These are phyloP conservation scores for Fistulina hepatica DNA, from an alignment of 1,284 basidiomycete species.

Conservation along the genomic window DNA sequence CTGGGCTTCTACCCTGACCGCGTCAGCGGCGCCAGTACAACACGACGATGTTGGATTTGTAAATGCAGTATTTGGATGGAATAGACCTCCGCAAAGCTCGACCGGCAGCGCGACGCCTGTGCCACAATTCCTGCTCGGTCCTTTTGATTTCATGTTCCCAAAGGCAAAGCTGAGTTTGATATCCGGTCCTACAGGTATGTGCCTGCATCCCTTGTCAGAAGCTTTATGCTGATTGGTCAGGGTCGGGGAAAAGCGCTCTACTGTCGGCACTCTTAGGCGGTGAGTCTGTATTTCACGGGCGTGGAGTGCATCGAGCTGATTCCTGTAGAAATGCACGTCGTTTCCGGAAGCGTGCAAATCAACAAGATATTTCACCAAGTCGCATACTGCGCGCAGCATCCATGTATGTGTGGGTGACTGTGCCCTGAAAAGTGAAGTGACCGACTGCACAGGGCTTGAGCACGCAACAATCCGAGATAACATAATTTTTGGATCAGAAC, in stretches of 20 bases:
- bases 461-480: slow-evolving; percentile 75
- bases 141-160: slow-evolving; percentile 50
- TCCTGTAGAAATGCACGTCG: slow-evolving; percentile 54
- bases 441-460: slow-evolving; percentile 40
- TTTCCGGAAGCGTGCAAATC: slow-evolving; percentile 46
- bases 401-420: slow-evolving; percentile 35
- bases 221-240: not conserved
- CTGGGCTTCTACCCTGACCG: slow-evolving; percentile 50
- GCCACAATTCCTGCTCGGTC: slow-evolving; percentile 50
- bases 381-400: slow-evolving; percentile 57
- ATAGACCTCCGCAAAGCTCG: slow-evolving; percentile 24
- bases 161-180: slow-evolving; percentile 51
- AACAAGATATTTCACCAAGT: slow-evolving; percentile 54
- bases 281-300: slow-evolving; percentile 19
- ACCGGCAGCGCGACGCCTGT: slow-evolving; percentile 21
- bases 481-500: slow-evolving; percentile 64
- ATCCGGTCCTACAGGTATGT: slow-evolving; percentile 56
- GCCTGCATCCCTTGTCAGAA: not conserved
- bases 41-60: slow-evolving; percentile 37
- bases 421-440: not conserved
- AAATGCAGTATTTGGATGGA: slow-evolving; percentile 48
- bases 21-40: slow-evolving; percentile 10
- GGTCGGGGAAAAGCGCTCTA: slow-evolving; percentile 65
- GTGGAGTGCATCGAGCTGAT: slow-evolving; percentile 10
- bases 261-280: slow-evolving; percentile 58